Evolutionary conservation across 2,329 filamentous ascomycete species (phyloP).

Genomic region (Parascedosporium putredinis): DNA sequence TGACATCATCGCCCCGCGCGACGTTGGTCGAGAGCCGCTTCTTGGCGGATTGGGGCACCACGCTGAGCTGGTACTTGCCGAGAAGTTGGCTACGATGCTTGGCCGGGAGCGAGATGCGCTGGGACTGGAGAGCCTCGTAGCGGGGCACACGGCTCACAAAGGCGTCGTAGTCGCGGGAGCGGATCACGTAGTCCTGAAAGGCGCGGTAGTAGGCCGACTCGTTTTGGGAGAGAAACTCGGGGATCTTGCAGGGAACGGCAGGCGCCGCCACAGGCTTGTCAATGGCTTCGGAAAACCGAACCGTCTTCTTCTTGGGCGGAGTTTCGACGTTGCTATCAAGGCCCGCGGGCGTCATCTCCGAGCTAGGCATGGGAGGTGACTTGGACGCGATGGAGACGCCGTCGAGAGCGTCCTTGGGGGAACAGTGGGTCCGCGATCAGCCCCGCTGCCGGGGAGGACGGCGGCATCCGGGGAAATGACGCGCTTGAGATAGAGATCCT

Average conservation of each 20-base stretch:
- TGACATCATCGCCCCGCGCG: constrained; percentile 57
- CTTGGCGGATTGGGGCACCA: constrained; percentile 57
- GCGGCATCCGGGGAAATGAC: constrained; percentile 41
- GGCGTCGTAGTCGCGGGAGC: constrained; percentile 57
- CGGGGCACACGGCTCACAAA: constrained; percentile 78
- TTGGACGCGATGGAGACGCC: constrained; percentile 26
- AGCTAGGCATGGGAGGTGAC: constrained; percentile 23
- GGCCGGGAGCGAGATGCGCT: constrained; percentile 62
- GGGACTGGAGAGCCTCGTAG: constrained; percentile 79
- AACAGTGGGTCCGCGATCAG: not conserved
- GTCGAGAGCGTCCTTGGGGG: constrained; percentile 25
- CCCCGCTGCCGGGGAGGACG: not conserved
- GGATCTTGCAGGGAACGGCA: constrained; percentile 38
- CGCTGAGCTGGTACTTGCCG: constrained; percentile 72
- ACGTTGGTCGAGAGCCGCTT: constrained; percentile 64
- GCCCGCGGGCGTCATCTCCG: constrained; percentile 17
- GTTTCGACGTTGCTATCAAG: constrained; percentile 8
- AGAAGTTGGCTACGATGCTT: constrained; percentile 71
- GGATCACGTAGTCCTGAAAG: constrained; percentile 64
- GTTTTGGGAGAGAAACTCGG: constrained; percentile 40
- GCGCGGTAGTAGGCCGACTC: constrained; percentile 83
- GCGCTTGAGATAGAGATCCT: constrained; percentile 65
- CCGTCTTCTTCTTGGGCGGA: constrained; percentile 55
- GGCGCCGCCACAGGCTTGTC: constrained; percentile 20
- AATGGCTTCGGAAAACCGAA: constrained; percentile 57